Conservation (phyloP, 164 flowering plant genomes). For the Magnolia sinica region DNA sequence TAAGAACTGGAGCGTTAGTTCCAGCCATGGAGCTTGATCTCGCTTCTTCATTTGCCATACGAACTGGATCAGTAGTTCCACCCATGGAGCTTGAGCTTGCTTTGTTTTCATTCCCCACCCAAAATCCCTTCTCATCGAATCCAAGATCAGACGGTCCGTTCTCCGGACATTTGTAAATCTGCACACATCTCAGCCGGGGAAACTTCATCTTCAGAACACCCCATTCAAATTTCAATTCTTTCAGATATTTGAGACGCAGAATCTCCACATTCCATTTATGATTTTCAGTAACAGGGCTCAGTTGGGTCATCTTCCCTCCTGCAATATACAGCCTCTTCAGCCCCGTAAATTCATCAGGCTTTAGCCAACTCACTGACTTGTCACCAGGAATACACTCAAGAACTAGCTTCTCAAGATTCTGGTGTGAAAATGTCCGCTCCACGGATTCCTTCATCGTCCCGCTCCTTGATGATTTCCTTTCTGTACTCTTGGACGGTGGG, state of each 20-base stretch:
- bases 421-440: neutral
- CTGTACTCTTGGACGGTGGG: no score
- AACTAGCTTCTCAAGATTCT: slow-evolving; percentile 30
- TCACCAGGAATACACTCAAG: slow-evolving; percentile 24
- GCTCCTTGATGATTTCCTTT: no score
- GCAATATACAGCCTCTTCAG: slow-evolving; percentile 35
- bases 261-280: slow-evolving; percentile 18
- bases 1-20: no score
- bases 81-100: neutral
- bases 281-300: neutral
- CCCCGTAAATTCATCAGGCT: neutral
- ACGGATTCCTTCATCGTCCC: neutral
- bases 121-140: no score
- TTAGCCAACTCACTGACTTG: slow-evolving; percentile 24
- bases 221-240: slow-evolving; percentile 10
- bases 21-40: no score
- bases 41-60: no score
- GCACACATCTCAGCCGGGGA: slow-evolving; percentile 21
- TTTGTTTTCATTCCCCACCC: neutral
- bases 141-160: neutral
- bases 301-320: slow-evolving; percentile 28
- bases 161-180: slow-evolving; percentile 12
- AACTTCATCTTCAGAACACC: slow-evolving; percentile 6
- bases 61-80: no score
- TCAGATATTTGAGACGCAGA: slow-evolving; percentile 34